Evolutionary conservation across 331 rosid species (phyloP), one percentile per base, ranked within the genome.

Genomic region (Cydonia oblonga): DNA sequence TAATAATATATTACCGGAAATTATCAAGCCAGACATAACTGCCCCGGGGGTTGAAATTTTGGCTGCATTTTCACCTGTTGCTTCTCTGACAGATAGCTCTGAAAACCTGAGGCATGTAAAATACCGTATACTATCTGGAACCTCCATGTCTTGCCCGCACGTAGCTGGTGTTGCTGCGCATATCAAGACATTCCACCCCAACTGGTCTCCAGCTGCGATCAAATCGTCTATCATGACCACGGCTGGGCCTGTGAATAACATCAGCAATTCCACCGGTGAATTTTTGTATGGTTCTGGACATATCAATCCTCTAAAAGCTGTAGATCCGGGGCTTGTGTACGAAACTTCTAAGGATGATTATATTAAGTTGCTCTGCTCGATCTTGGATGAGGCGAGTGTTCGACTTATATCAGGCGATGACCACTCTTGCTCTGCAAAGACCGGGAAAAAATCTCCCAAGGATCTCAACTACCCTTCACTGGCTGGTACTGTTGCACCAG

Each of bases 61-160:
- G 14, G 88, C 88, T 4, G 77, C 90, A 22, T 84, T 20, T 64
- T 76, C 88, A 5, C 88, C 90, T 1, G 1, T 49, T 42, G 70
- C 20, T 0, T 0, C 79, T 1, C 64, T 78, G 2, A 75, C 90
- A 16, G 3, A 1, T 1, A 15, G 3, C 18, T 1, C 4, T 5
- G 0, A 4, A 0, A 88, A 72, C 19, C 29, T 9, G 0, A 79
- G 88, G 76, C n/a, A 20, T 22, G 81, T 66, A 0, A 66, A 65
- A 1, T 88, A 72, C 80, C 78, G 32, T 51, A 35, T 88, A 40
- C 11, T 70, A 0, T 77, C 85, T 5, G 88, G 88, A 18, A 86
- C 88, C 5, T 88, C 88, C 0, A 84, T 82, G 88, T 19, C 90
- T 10, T 82, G 89, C 30, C 91, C 91, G 0, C 89, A 84, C 74